Base-by-base conservation (phyloP, 352 stramenopile genomes). In the Phytophthora melonis region DNA sequence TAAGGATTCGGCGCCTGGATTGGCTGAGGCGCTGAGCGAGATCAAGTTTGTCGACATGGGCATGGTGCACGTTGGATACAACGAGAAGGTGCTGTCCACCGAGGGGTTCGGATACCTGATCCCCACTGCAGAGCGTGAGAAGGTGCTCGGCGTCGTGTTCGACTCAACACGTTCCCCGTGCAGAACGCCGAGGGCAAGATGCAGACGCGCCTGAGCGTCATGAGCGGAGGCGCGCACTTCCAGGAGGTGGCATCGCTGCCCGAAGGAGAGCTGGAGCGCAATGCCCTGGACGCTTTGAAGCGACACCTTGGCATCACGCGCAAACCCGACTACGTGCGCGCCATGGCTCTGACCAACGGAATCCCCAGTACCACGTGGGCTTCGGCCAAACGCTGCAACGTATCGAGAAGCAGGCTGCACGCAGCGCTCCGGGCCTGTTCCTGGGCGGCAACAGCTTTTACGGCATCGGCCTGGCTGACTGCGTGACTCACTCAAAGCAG, bases 91-190 rank as follows among this genome's bases (percentile, higher is more conserved):
- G 68, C 74, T 96, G 30, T 45, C 73, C 58, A 88, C 68, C 10
- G 79, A 89, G n/a, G 91, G 91, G 41, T 97, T 97, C 63, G 91
- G 91, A 18, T 95, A 97, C 56, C 82, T 97, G 50, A 81, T 97
- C 18, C 91, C 91, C 4, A 88, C 79, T 14, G 81, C 74, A 18
- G 88, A 96, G 66, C 82, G 82, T 34, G 77, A 97, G 63, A 81
- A 83, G 25, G 78, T 97, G 25, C 81, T 97, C 11, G 91, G 90
- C 7, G 87, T 93, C 55, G 89, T 97, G 19, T 97, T 92, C 71
- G 91, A 97, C 83, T 96, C 89, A 93, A 94, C 64, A 90, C 90
- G 27, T 97, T 97, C 62, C 91, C 91, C 0, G 78, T 81, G n/a
- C 91, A 97, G 74, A 94, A 96, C 61, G 54, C 41, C 3, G 45